Evolutionary conservation across 108 stramenopile genomes (phyloP).

Genomic region (Nannochloropsis oceanica): DNA sequence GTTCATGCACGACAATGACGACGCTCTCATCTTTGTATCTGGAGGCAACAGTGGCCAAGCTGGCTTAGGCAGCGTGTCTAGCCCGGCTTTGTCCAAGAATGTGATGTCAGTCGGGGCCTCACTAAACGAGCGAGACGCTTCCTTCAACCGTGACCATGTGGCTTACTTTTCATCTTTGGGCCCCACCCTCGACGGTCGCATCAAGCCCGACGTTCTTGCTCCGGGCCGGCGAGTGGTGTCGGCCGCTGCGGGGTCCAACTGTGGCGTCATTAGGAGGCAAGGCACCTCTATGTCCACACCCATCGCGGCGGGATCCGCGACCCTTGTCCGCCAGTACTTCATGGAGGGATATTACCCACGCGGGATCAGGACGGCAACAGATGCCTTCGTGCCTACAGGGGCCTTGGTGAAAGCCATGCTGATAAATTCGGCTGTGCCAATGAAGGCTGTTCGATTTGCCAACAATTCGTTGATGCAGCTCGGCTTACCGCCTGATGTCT

Average conservation of each 20-base stretch:
- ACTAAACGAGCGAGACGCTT: slow-evolving; percentile 2
- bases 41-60: slow-evolving; percentile 13
- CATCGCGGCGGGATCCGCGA: slow-evolving; percentile 31
- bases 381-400: slow-evolving; percentile 18
- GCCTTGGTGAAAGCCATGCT: slow-evolving; percentile 34
- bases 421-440: slow-evolving; percentile 20
- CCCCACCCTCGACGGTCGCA: slow-evolving; percentile 31
- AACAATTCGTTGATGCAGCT: background rate
- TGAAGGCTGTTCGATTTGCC: background rate
- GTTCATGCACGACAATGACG: slow-evolving; percentile 8
- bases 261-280: background rate
- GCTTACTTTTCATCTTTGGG: slow-evolving; percentile 34
- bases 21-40: slow-evolving; percentile 3
- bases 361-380: background rate
- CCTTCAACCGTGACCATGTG: slow-evolving; percentile 10
- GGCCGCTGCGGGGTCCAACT: slow-evolving; percentile 13
- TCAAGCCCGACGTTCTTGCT: slow-evolving; percentile 37
- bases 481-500: slow-evolving; percentile 19
- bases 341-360: slow-evolving; percentile 19
- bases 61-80: slow-evolving; percentile 7
- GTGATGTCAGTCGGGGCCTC: slow-evolving; percentile 29
- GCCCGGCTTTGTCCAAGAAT: slow-evolving; percentile 30
- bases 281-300: slow-evolving; percentile 43
- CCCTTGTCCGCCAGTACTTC: slow-evolving; percentile 37
- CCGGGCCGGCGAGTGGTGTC: slow-evolving; percentile 23